Conservation (phyloP, 805 yeast species). For the Pichia gijzeniarum region DNA sequence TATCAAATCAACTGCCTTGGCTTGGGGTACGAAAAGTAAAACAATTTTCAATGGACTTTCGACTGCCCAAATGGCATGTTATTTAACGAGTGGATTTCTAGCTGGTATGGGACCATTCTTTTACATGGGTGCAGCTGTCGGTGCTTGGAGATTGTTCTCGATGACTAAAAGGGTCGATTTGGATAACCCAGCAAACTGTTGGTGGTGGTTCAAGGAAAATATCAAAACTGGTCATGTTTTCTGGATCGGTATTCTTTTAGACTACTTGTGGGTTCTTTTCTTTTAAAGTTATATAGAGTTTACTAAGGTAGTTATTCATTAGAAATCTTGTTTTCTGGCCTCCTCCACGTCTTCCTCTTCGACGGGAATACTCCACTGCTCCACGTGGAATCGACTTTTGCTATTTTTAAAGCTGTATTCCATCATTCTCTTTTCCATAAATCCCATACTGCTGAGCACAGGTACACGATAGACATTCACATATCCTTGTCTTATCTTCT, state of each 20-base stretch:
- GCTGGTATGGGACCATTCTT: conserved; percentile 88
- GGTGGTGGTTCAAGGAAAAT: conserved; percentile 73
- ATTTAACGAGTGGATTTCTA: conserved; percentile 61
- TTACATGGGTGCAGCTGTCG: conserved; percentile 55
- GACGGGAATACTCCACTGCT: conserved; percentile 96
- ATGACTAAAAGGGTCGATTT: conserved; percentile 74
- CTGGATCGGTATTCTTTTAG: conserved; percentile 59
- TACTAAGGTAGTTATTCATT: not conserved
- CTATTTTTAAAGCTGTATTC: conserved; percentile 88
- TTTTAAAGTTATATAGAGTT: conserved; percentile 24
- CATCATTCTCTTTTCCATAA: conserved; percentile 65
- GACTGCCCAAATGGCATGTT: conserved; percentile 58
- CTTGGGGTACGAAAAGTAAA: conserved; percentile 83
- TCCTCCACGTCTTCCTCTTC: conserved; percentile 50
- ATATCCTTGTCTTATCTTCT: conserved; percentile 79
- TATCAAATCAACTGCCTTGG: conserved; percentile 89
- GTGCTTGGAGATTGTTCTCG: conserved; percentile 58
- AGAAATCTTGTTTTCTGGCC: conserved; percentile 5
- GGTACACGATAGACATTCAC: conserved; percentile 73
- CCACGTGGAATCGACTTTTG: conserved; percentile 74
- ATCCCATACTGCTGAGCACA: conserved; percentile 64
- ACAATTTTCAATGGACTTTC: conserved; percentile 59
- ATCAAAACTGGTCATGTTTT: conserved; percentile 69
- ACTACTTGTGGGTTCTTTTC: conserved; percentile 47
- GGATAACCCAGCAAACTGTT: conserved; percentile 74